Percentiles rank a stretch among this genome's conserved stretches.
phyloP scores from a whole-genome alignment of 495 filamentous ascomycete species.

The Clohesyomyces aquaticus region DNA sequence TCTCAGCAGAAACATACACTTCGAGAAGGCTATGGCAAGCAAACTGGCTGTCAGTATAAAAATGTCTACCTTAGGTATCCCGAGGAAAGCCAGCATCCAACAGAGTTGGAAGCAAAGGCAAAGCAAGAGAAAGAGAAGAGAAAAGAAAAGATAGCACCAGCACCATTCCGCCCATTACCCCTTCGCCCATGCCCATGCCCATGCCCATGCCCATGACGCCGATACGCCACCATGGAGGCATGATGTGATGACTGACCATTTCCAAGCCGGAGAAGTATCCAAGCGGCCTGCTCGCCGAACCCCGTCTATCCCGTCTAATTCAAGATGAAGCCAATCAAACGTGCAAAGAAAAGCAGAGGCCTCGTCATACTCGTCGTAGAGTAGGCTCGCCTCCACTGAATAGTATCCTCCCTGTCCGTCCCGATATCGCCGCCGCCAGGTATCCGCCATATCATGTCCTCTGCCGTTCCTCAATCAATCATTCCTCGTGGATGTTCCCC shows the following conservation, averaged over 20 bases:
- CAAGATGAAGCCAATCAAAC: not conserved
- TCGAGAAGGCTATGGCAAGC: no score
- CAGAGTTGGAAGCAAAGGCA: no score
- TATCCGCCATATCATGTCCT: not conserved
- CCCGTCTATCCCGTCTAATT: constrained; percentile 11
- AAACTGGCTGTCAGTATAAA: no score
- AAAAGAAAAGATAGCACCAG: not conserved
- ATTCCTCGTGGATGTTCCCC: constrained; percentile 2
- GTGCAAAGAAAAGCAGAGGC: not conserved
- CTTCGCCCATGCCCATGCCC: no score
- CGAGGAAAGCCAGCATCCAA: no score
- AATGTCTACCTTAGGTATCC: no score
- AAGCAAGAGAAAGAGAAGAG: no score
- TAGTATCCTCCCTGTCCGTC: constrained; percentile 7
- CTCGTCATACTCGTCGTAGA: not conserved
- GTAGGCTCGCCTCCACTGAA: not conserved
- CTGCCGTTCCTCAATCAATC: not conserved
- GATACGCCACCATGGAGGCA: constrained; percentile 1
- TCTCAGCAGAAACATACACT: no score
- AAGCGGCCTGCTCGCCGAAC: not conserved
- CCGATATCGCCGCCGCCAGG: not conserved
- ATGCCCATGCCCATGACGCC: no score
- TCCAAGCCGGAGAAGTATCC: not conserved
- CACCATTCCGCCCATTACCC: constrained; percentile 7
- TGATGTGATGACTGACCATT: not conserved